Evolutionary conservation across 495 filamentous ascomycete genomes (phyloP).

Genomic region (Aspergillus egyptiacus): DNA sequence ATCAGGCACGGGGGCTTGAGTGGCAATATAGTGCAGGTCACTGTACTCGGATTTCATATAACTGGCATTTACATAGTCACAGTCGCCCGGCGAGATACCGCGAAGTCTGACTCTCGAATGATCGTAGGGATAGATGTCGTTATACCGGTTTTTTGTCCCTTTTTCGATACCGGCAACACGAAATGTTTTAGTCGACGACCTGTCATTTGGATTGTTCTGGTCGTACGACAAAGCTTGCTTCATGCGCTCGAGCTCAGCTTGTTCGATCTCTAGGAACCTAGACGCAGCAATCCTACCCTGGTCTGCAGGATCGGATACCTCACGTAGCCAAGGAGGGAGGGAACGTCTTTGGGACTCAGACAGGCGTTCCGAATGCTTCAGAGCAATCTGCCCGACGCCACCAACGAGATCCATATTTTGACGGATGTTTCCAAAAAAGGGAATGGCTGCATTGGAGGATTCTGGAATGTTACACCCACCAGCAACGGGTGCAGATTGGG

Average conservation of each 20-base stretch:
- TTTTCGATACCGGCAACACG: constrained; percentile 88
- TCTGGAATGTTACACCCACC: constrained; percentile 82
- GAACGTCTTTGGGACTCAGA: constrained; percentile 33
- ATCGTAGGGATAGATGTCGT: constrained; percentile 96
- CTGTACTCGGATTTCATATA: constrained; percentile 70
- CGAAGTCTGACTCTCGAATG: constrained; percentile 81
- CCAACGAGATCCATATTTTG: constrained; percentile 95
- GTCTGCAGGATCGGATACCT: constrained; percentile 58
- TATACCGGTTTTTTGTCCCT: constrained; percentile 91
- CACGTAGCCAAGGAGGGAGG: constrained; percentile 72
- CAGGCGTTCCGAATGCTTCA: constrained; percentile 61
- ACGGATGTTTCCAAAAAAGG: constrained; percentile 93
- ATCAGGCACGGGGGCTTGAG: constrained; percentile 85
- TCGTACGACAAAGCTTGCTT: constrained; percentile 71
- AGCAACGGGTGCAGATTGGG: constrained; percentile 65
- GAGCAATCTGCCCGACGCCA: constrained; percentile 83
- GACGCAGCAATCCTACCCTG: constrained; percentile 76
- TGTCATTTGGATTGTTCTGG: constrained; percentile 42
- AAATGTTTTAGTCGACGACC: constrained; percentile 27
- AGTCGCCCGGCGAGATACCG: constrained; percentile 60
- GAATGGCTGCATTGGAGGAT: constrained; percentile 62
- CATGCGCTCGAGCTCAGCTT: constrained; percentile 84
- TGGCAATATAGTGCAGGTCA: constrained; percentile 89
- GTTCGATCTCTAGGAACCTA: constrained; percentile 78
- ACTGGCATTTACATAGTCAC: constrained; percentile 96